A percentile compares a stretch with the other conserved stretches of the same genome.
phyloP scores from a whole-genome alignment of 2,329 filamentous ascomycete species.

The Parasarocladium wereldwijsianum region DNA sequence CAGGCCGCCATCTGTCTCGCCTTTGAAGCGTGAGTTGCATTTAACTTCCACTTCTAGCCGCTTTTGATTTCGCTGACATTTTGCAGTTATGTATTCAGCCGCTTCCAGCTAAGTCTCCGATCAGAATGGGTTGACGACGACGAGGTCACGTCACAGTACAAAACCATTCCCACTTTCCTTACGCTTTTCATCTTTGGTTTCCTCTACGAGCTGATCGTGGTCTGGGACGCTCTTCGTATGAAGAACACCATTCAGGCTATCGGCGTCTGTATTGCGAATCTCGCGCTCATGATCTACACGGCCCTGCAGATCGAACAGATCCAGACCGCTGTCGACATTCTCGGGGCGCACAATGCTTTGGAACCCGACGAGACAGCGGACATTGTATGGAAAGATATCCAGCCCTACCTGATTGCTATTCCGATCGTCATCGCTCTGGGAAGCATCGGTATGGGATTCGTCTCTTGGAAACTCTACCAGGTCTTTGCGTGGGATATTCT shows the following conservation, averaged over 20 bases:
- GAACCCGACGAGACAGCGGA: slow-evolving; percentile 12
- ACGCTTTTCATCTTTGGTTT: slow-evolving; percentile 96
- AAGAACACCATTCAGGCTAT: slow-evolving; percentile 99
- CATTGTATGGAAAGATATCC: slow-evolving; percentile 53
- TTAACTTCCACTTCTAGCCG: neutral
- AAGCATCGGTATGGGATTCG: slow-evolving; percentile 57
- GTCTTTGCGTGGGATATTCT: slow-evolving; percentile 99
- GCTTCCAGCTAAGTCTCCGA: slow-evolving; percentile 55
- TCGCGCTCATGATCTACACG: slow-evolving; percentile 83
- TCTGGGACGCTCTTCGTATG: slow-evolving; percentile 82
- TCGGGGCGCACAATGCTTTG: slow-evolving; percentile 33
- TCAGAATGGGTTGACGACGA: slow-evolving; percentile 20
- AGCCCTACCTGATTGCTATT: slow-evolving; percentile 70
- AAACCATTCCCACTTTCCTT: slow-evolving; percentile 84
- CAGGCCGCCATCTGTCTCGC: slow-evolving; percentile 71
- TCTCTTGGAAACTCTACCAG: slow-evolving; percentile 92
- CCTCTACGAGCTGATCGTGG: slow-evolving; percentile 76
- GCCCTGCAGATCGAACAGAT: slow-evolving; percentile 90
- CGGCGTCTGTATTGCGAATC: slow-evolving; percentile 82
- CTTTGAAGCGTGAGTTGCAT: slow-evolving; percentile 65
- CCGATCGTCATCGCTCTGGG: slow-evolving; percentile 69
- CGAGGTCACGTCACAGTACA: slow-evolving; percentile 35
- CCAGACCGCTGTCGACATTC: slow-evolving; percentile 47
- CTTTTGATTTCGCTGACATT: slow-evolving; percentile 7
- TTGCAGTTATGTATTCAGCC: slow-evolving; percentile 71